Evolutionary conservation across 306 rosid genomes (phyloP), one percentile per base, ranked within the genome.

Genomic region (Comarum palustre): DNA sequence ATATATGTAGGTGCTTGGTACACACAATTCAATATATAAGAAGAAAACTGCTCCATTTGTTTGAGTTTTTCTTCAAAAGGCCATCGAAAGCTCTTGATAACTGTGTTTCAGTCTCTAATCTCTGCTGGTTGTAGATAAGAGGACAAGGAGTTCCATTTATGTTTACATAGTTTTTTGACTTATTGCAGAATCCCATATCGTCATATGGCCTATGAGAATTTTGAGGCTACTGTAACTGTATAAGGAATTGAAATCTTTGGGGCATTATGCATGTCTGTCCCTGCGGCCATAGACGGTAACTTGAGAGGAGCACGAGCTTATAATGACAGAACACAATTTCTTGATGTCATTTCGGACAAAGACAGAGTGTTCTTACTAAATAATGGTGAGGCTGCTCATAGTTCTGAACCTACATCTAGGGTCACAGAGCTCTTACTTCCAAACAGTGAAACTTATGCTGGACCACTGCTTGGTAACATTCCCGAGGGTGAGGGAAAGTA

Each of bases 211-310:
- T 79, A 77, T 78, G 87, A 76, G 79, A 80, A 76, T 36, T 73
- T 61, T 3, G 71, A 77, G 67, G 64, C 73, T 59, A 72, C 74
- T 81, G 38, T 75, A 80, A 75, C 77, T 76, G 79, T 77, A 43
- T 78, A 80, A 82, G 86, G 86, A 78, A 75, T 50, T 47, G 76
- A 72, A 77, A 74, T 73, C 84, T 83, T 84, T 83, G 76, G 81
- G 75, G 72, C 86, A 85, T 91, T 89, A 79, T 94, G 97, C 96
- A 94, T 94, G 99, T 94, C 99, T 94, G 88, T 88, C 96, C 89
- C 84, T 78, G 97, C 73, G 92, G 92, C 90, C 90, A 84, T 75
- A 66, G 89, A 62, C 82, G 92, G 62, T 75, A 84, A 69, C 48
- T 81, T 75, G 83, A 90, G 76, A 77, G 89, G 84, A 86, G 83